Base-by-base conservation (phyloP, 352 stramenopile species). In the Pythium utonaiense region DNA sequence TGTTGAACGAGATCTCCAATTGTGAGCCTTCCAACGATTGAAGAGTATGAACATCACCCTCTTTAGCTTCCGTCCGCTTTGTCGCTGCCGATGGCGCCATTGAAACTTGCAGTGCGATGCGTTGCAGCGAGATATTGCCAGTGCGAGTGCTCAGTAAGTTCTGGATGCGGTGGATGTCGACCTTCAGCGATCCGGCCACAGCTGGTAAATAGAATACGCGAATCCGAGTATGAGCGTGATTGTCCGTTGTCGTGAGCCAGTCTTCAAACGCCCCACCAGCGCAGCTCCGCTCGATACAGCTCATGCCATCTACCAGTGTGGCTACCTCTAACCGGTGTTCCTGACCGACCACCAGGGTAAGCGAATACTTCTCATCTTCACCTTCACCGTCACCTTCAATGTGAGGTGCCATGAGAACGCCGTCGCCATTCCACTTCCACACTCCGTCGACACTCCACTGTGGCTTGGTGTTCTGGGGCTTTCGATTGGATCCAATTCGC, bases 391-490 rank as follows among this genome's bases (percentile, higher is more conserved):
- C n/a, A 25, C 17, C 22, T 14, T 51, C 38, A 10, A 28, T 6
- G 9, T 42, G 40, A 0, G 51, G 51, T 24, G 57, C 0, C 1
- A 56, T 47, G 42, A 66, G 41, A 10, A 61, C 8, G 1, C 51
- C 44, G 33, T 60, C 60, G 14, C 10, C 9, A 7, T 49, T 53
- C 58, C 58, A 65, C 16, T 36, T 40, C 58, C 58, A 65, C n/a
- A 13, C 19, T 7, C 50, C 58, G 19, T 65, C 25, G 6, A n/a
- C 25, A 4, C 50, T 34, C 49, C 41, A 55, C 40, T 34, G 27
- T 9, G 49, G 17, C 16, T 50, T 59, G 13, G 58, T 54, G 3
- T 24, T 24, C 27, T 60, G 50, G 0, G 58, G 49, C 22, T 60
- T 61, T 13, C 33, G 12, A 19, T 12, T 33, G 0, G 24, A 47